phyloP scores from a whole-genome alignment of 331 rosid species.

The Spiraea crenata region DNA sequence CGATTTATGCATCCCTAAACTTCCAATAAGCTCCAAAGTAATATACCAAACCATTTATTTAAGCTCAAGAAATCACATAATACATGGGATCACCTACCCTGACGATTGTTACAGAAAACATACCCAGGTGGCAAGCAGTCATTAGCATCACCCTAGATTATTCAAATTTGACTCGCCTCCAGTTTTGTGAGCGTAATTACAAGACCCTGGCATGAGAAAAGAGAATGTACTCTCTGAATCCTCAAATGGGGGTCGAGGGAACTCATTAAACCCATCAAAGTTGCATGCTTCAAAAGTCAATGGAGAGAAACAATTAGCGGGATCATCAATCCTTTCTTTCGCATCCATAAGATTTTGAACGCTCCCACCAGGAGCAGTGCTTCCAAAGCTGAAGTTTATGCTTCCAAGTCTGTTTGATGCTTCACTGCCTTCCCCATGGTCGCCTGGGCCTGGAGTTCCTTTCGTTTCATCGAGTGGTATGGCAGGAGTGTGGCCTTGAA shows the following conservation, averaged over 20 bases:
- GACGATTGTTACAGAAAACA: conserved; percentile 31
- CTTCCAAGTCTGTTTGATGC: conserved; percentile 38
- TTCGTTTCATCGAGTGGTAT: conserved; percentile 72
- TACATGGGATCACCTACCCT: conserved; percentile 29
- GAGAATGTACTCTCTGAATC: conserved; percentile 74
- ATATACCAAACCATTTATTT: conserved; percentile 23
- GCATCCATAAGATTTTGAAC: conserved; percentile 48
- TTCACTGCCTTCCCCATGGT: conserved; percentile 45
- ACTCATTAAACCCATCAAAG: conserved; percentile 79
- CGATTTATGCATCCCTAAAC: not conserved
- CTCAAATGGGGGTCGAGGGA: conserved; percentile 79
- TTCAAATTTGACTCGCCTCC: conserved; percentile 60
- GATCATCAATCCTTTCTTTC: conserved; percentile 72
- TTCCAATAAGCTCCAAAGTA: not conserved
- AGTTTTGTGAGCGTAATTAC: conserved; percentile 54
- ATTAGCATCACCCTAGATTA: conserved; percentile 34
- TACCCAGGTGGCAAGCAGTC: conserved; percentile 25
- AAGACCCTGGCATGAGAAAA: conserved; percentile 62
- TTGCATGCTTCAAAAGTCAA: conserved; percentile 73
- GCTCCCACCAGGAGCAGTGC: conserved; percentile 43
- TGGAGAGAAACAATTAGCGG: conserved; percentile 69
- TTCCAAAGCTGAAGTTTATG: conserved; percentile 56
- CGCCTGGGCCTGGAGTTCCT: conserved; percentile 35
- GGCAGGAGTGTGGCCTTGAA: conserved; percentile 99
- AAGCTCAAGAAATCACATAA: conserved; percentile 34